phyloP scores from a whole-genome alignment of 23 red algal genomes.

The Agarophyton chilense region DNA sequence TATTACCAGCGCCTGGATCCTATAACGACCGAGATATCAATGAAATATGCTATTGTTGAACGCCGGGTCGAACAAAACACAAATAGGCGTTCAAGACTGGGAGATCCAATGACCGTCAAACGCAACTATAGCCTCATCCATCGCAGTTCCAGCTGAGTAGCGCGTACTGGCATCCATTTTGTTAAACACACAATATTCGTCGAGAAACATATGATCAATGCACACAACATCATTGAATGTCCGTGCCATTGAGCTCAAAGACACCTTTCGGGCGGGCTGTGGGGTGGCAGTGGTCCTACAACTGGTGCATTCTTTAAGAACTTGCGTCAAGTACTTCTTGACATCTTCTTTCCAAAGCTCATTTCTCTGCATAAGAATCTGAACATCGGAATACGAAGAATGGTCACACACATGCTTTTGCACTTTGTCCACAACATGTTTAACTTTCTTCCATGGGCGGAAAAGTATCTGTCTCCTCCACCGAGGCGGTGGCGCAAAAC shows the following conservation, averaged over 20 bases:
- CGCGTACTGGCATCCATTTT: background rate
- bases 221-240: conserved; percentile 16
- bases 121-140: background rate
- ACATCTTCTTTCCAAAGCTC: background rate
- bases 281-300: background rate
- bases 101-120: background rate
- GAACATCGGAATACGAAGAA: background rate
- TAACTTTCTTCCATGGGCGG: background rate
- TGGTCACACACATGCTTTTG: conserved; percentile 8
- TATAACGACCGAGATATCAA: background rate
- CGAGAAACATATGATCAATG: conserved; percentile 21
- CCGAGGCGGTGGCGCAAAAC: background rate
- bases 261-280: background rate
- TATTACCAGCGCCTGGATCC: background rate
- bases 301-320: background rate
- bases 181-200: background rate
- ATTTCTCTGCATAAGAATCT: background rate
- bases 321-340: background rate
- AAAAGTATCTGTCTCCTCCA: background rate
- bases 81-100: conserved; percentile 1
- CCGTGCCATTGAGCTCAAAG: background rate
- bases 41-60: conserved; percentile 2
- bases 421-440: conserved; percentile 5
- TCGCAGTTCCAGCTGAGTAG: background rate
- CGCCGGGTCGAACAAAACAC: conserved; percentile 7